phyloP scores from a whole-genome alignment of 2,329 filamentous ascomycete genomes.

The Pseudophaeomoniella oleicola region DNA sequence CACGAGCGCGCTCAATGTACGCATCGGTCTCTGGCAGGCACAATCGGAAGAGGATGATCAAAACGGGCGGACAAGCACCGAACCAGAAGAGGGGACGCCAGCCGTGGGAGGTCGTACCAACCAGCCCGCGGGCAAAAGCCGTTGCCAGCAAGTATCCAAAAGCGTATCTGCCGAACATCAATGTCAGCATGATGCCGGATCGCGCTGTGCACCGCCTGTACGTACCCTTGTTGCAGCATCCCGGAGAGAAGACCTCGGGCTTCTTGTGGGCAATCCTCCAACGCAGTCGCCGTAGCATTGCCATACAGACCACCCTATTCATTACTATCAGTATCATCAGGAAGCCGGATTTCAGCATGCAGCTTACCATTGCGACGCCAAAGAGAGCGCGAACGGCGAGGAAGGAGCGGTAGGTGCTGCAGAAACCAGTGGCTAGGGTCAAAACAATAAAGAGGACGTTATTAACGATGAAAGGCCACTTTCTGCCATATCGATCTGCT shows the following conservation, averaged over 20 bases:
- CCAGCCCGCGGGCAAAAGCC: slow-evolving; percentile 34
- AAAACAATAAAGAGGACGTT: slow-evolving; percentile 46
- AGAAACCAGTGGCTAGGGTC: slow-evolving; percentile 47
- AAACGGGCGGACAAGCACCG: slow-evolving; percentile 60
- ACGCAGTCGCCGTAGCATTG: slow-evolving; percentile 45
- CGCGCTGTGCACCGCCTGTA: not conserved
- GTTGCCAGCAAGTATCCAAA: slow-evolving; percentile 50
- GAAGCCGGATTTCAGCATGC: slow-evolving; percentile 24
- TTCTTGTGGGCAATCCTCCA: slow-evolving; percentile 45
- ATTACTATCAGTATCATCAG: not conserved
- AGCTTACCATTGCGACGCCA: slow-evolving; percentile 44
- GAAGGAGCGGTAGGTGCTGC: slow-evolving; percentile 42
- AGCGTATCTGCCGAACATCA: slow-evolving; percentile 31
- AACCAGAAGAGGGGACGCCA: slow-evolving; percentile 90
- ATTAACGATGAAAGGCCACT: slow-evolving; percentile 47
- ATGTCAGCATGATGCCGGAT: not conserved
- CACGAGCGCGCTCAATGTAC: slow-evolving; percentile 48
- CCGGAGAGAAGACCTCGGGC: slow-evolving; percentile 47
- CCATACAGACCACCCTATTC: slow-evolving; percentile 35
- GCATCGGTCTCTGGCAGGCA: slow-evolving; percentile 65
- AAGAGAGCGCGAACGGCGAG: slow-evolving; percentile 45
- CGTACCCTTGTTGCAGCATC: slow-evolving; percentile 42
- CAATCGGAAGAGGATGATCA: slow-evolving; percentile 68
- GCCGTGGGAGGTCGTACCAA: slow-evolving; percentile 58
- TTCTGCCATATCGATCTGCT: slow-evolving; percentile 39